These are phyloP conservation scores for Leishmania guyanensis DNA, from an alignment of 208 protist genomes.

Conservation along the genomic window DNA sequence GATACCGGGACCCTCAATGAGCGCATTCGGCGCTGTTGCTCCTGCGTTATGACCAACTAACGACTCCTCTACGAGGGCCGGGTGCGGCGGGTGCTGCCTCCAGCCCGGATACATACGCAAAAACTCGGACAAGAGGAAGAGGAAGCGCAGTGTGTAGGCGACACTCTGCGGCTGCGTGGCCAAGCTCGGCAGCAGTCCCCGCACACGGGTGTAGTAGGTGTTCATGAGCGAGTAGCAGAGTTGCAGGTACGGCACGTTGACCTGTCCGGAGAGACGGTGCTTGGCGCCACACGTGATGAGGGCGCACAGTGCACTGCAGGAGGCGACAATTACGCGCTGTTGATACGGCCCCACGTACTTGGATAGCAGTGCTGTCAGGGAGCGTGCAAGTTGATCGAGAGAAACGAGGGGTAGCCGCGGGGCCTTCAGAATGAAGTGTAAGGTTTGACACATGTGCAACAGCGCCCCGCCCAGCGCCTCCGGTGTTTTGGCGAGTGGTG, in stretches of 20 bases:
- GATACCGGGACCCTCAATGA: slow-evolving; percentile 62
- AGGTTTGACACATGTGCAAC: slow-evolving; percentile 56
- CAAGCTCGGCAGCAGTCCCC: slow-evolving; percentile 50
- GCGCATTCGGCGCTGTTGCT: slow-evolving; percentile 41
- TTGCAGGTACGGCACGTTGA: slow-evolving; percentile 68
- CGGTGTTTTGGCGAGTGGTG: slow-evolving; percentile 20
- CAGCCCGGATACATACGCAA: slow-evolving; percentile 84
- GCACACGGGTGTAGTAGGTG: slow-evolving; percentile 75
- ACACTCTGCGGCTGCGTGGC: slow-evolving; percentile 48
- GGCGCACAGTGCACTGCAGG: slow-evolving; percentile 60
- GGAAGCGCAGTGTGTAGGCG: slow-evolving; percentile 80
- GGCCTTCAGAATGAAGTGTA: slow-evolving; percentile 48
- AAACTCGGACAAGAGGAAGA: slow-evolving; percentile 90
- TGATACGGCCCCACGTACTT: slow-evolving; percentile 85
- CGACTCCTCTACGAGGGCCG: slow-evolving; percentile 31
- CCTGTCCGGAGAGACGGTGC: slow-evolving; percentile 38
- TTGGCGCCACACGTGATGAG: slow-evolving; percentile 75
- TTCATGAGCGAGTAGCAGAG: slow-evolving; percentile 89
- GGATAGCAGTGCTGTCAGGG: slow-evolving; percentile 66
- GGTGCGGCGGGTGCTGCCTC: slow-evolving; percentile 36
- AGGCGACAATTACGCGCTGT: slow-evolving; percentile 74
- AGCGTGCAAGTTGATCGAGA: slow-evolving; percentile 51
- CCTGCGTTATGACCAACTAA: slow-evolving; percentile 5
- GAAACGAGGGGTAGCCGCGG: slow-evolving; percentile 56
- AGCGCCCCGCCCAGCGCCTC: slow-evolving; percentile 43